These are phyloP conservation scores for Spathaspora hagerdaliae DNA, from an alignment of 805 yeast species.

Conservation along the genomic window DNA sequence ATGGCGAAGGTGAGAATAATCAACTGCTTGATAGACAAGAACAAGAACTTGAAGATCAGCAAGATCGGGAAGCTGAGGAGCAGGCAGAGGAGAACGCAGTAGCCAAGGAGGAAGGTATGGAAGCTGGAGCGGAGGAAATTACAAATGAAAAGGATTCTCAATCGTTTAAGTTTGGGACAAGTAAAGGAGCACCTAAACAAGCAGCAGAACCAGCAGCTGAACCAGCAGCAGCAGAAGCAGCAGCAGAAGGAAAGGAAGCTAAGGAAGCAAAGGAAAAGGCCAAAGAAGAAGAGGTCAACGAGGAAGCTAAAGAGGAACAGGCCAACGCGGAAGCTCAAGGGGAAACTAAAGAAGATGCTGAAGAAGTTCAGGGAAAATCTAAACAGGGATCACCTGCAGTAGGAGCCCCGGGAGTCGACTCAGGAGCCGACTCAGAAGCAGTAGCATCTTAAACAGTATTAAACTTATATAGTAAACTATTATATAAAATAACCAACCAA, in stretches of 20 bases:
- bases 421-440: too few species aligned
- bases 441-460: too few species aligned
- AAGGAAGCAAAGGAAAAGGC: background rate
- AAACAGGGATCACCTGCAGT: too few species aligned
- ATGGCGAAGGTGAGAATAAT: background rate
- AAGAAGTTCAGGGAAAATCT: too few species aligned
- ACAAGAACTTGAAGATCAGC: constrained; percentile 3
- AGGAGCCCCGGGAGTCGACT: too few species aligned
- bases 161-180: background rate
- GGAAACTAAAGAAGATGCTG: too few species aligned
- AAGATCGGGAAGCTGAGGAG: constrained; percentile 6
- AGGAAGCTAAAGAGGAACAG: too few species aligned
- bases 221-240: too few species aligned
- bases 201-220: background rate
- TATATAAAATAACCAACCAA: background rate
- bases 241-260: background rate
- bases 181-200: background rate
- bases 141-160: constrained; percentile 4
- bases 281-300: constrained; percentile 3
- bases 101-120: background rate
- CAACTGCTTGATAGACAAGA: constrained; percentile 1
- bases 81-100: background rate
- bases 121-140: background rate
- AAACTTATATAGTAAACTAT: too few species aligned
- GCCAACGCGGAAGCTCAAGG: too few species aligned